Evolutionary conservation across 176 grass and related monocot genomes (phyloP).

Genomic region (Cenchrus purpureus): DNA sequence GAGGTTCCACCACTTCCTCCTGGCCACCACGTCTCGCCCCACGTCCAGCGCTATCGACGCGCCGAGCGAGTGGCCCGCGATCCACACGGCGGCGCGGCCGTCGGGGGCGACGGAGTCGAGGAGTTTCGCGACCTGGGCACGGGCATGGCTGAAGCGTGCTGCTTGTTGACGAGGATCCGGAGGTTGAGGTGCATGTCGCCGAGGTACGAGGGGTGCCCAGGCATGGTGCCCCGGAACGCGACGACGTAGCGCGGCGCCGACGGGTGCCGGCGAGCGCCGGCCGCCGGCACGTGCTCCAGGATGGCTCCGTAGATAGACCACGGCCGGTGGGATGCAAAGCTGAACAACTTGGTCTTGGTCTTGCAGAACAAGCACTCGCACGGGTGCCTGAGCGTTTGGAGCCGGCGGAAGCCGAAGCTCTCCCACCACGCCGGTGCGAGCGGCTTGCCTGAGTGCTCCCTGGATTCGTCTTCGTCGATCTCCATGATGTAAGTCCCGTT

Average conservation of each 20-base stretch:
- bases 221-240: conserved; percentile 39
- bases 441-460: neutral
- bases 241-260: conserved; percentile 15
- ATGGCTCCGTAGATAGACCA: conserved; percentile 13
- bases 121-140: neutral
- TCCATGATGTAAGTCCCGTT: neutral
- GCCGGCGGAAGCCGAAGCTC: conserved; percentile 32
- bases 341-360: neutral
- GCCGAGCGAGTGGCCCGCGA: conserved; percentile 32
- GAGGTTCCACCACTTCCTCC: neutral
- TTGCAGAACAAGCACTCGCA: neutral
- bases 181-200: conserved; percentile 11
- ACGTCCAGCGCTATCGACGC: conserved; percentile 38
- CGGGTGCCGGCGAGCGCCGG: neutral
- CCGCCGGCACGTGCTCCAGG: conserved; percentile 10
- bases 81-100: conserved; percentile 4
- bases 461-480: neutral
- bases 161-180: conserved; percentile 15
- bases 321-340: neutral
- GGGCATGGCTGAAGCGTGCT: neutral
- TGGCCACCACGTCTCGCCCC: neutral
- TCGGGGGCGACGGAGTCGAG: neutral
- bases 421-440: conserved; percentile 38
- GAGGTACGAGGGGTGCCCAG: neutral
- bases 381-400: neutral